phyloP scores from a whole-genome alignment of 192 early-diverging fungal genomes.

The Mortierella hygrophila region DNA sequence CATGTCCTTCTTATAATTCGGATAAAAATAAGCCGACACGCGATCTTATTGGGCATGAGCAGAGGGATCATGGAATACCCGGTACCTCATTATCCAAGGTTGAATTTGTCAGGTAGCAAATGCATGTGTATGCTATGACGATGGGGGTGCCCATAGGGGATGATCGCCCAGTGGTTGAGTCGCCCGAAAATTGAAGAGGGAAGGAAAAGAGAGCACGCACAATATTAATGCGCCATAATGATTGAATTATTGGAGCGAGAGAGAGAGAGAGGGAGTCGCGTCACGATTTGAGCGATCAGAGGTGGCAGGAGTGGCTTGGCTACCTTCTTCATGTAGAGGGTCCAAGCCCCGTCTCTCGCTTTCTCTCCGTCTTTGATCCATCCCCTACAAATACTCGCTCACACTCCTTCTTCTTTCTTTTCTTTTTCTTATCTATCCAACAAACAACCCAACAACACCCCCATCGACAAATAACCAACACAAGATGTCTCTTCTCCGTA shows the following conservation, averaged over 20 bases:
- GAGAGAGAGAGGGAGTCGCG: neutral
- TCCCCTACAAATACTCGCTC: neutral
- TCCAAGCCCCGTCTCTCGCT: neutral
- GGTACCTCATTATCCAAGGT: too few relatives aligned
- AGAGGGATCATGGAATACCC: too few relatives aligned
- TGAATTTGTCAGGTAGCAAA: neutral
- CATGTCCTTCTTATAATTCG: too few relatives aligned
- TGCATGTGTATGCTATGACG: neutral
- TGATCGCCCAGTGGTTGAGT: neutral
- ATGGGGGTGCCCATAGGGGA: neutral
- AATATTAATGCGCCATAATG: neutral
- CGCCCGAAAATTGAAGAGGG: neutral
- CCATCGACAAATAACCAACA: neutral
- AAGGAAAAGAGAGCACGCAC: too few relatives aligned
- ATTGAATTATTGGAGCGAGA: neutral
- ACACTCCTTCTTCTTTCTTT: neutral
- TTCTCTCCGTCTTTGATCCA: neutral
- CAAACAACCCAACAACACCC: neutral
- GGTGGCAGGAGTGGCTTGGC: neutral
- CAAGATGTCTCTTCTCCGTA: slow-evolving; percentile 48
- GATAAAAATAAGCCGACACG: too few relatives aligned
- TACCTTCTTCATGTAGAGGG: neutral
- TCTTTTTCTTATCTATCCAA: neutral
- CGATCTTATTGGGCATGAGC: too few relatives aligned
- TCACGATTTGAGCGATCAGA: neutral